Conservation (phyloP, 2,329 filamentous ascomycete species). For the Hymenoscyphus fructigenus region DNA sequence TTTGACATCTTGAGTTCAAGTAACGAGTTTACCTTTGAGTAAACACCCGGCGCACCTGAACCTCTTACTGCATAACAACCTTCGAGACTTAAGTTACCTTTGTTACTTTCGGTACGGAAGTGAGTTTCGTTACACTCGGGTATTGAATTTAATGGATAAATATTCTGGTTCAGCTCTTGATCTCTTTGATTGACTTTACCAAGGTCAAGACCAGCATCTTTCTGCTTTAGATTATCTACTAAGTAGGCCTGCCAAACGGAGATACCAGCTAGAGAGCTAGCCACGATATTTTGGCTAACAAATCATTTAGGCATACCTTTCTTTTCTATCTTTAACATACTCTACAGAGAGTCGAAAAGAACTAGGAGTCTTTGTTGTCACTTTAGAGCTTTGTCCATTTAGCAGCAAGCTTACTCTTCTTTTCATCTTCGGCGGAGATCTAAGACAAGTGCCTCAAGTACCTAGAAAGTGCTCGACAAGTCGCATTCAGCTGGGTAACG, state of each 20-base stretch:
- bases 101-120: no score
- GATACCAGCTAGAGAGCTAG: conserved; percentile 31
- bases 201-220: conserved; percentile 48
- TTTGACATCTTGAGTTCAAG: no score
- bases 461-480: conserved; percentile 37
- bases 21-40: no score
- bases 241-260: conserved; percentile 42
- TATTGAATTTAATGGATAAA: conserved; percentile 60
- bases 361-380: conserved; percentile 49
- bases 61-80: no score
- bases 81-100: no score
- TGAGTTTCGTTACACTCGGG: no score
- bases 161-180: conserved; percentile 49
- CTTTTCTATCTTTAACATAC: conserved; percentile 36
- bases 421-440: background rate
- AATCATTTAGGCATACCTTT: conserved; percentile 37
- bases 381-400: conserved; percentile 44
- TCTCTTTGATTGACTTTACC: conserved; percentile 50
- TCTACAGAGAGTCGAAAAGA: conserved; percentile 42
- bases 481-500: conserved; percentile 41
- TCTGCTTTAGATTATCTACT: conserved; percentile 49
- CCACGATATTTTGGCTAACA: conserved; percentile 40
- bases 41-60: no score
- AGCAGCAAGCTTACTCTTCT: conserved; percentile 1
- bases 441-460: conserved; percentile 31